phyloP scores from a whole-genome alignment of 2,329 filamentous ascomycete species.

The Sphaceloma murrayae region DNA sequence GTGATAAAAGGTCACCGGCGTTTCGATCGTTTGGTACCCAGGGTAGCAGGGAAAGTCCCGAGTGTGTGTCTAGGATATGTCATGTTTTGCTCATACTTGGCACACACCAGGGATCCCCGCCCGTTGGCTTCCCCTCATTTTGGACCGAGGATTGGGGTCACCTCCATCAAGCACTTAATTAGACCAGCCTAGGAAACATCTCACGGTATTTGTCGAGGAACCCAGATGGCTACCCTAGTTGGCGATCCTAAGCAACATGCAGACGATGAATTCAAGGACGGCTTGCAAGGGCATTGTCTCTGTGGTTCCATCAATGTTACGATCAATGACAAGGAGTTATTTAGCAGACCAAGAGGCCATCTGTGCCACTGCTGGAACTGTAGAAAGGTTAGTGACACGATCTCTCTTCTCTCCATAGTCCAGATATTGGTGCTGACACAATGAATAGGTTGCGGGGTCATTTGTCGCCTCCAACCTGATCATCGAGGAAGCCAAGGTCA shows the following conservation, averaged over 20 bases:
- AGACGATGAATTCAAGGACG: conserved; percentile 27
- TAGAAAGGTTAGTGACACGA: no score
- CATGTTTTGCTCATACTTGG: no score
- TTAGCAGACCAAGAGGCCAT: conserved; percentile 37
- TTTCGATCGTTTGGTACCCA: no score
- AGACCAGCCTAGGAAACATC: no score
- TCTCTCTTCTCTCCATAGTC: background rate
- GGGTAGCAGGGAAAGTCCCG: no score
- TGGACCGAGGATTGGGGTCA: no score
- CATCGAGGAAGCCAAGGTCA: conserved; percentile 38
- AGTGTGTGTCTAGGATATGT: no score
- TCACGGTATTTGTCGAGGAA: no score
- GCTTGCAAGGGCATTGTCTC: conserved; percentile 36
- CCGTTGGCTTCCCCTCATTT: no score
- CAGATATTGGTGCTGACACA: background rate
- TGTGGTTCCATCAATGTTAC: conserved; percentile 42
- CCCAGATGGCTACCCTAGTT: conserved; percentile 30
- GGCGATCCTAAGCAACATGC: conserved; percentile 35
- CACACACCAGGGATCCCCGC: no score
- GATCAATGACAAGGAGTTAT: conserved; percentile 41
- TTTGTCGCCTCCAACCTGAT: conserved; percentile 34
- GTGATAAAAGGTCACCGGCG: no score
- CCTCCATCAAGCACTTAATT: no score
- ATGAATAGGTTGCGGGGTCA: conserved; percentile 30
- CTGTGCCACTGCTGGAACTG: conserved; percentile 46